phyloP scores from a whole-genome alignment of 805 yeast species.

The Ogataea wickerhamii region DNA sequence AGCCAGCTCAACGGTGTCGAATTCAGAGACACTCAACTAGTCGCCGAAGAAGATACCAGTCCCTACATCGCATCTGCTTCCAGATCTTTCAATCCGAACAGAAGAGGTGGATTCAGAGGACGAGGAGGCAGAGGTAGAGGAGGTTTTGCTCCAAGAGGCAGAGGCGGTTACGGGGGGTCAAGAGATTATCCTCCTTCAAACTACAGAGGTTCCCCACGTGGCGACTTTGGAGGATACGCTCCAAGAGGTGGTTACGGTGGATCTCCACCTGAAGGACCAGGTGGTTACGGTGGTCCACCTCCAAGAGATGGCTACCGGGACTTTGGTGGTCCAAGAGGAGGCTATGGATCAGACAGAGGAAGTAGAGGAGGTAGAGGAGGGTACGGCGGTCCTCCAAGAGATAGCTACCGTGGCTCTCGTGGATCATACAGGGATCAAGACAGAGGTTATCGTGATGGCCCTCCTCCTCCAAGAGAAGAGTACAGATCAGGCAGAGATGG shows the following conservation, averaged over 20 bases:
- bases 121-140: conserved; percentile 42
- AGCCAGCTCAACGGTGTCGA: conserved; percentile 68
- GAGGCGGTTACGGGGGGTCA: conserved; percentile 28
- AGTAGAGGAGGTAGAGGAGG: conserved; percentile 41
- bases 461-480: conserved; percentile 30
- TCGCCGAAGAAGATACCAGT: conserved; percentile 75
- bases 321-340: conserved; percentile 33
- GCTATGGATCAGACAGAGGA: conserved; percentile 18
- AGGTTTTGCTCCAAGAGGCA: conserved; percentile 30
- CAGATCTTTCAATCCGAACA: conserved; percentile 43
- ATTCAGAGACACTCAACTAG: conserved; percentile 57
- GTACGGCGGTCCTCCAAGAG: conserved; percentile 33
- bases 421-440: conserved; percentile 28
- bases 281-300: conserved; percentile 33
- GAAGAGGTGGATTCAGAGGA: conserved; percentile 41
- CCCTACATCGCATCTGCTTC: conserved; percentile 50
- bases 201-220: conserved; percentile 27
- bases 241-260: conserved; percentile 27
- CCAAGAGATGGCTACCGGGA: conserved; percentile 24
- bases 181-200: conserved; percentile 28
- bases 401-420: conserved; percentile 28
- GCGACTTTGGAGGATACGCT: conserved; percentile 24
- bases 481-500: conserved; percentile 35
- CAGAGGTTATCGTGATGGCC: conserved; percentile 25
- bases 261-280: conserved; percentile 12